Evolutionary conservation across 768 basidiomycete species (phyloP), one percentile per base, ranked within the genome.

Genomic region (Psilocybe tampanensis): DNA sequence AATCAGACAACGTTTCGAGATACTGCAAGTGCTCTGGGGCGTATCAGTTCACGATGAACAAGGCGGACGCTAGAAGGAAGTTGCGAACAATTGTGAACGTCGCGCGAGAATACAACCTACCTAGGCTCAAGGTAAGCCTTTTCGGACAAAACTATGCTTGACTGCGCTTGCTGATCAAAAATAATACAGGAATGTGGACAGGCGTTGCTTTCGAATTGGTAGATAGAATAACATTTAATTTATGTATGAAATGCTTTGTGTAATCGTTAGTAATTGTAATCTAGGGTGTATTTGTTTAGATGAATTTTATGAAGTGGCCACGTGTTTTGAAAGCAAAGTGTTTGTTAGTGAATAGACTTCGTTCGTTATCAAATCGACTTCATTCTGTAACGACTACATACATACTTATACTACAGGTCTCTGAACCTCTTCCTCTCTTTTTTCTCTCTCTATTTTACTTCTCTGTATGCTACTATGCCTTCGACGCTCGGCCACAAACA

Each of bases 21-120:
- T 89, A 88, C 54, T 98, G 96, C 68, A 79, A 83, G 23, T 98
- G 97, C 69, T 97, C 95, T 17, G 96, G 95, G 12, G 73, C 86
- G 1, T 97, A 90, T 70, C 80, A 85, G 59, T 77, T 90, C 41
- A 90, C 86, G 15, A 66, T 90, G 52, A 88, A 82, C 58, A 90
- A 89, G 68, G 80, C 76, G 34, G 94, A 98, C 50, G 75, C 82
- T 56, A 82, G 84, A 63, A 76, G 89, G 48, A 88, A 82, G 70
- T 66, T 98, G 62, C 79, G 86, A 60, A 95, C 94, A 39, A 86
- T 95, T 57, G 85, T 91, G 42, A 95, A 93, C 68, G 87, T 94
- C 21, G 88, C 91, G 2, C 83, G 84, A 24, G 84, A 87, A 44
- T 89, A 94, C 68, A 86, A 84, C 62, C 73, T 94, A 49, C 64